phyloP scores from a whole-genome alignment of 225 moss, liverwort and hornwort species.

The Marchantia polymorpha region DNA sequence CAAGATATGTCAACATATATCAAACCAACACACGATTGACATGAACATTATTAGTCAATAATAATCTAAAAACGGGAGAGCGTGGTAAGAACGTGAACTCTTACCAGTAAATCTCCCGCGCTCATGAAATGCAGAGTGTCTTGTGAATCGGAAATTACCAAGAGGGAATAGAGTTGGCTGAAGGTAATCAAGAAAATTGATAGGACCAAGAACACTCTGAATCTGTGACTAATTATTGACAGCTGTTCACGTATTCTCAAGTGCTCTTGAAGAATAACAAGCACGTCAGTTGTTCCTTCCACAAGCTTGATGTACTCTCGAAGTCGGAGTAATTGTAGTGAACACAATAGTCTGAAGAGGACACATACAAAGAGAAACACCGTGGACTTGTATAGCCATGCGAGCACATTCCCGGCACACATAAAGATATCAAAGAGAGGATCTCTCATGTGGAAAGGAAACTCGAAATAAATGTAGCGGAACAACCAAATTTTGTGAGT shows the following conservation, averaged over 20 bases:
- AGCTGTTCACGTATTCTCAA: constrained; percentile 82
- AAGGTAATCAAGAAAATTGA: constrained; percentile 67
- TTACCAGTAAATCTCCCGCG: constrained; percentile 78
- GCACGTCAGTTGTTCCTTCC: constrained; percentile 63
- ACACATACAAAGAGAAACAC: constrained; percentile 81
- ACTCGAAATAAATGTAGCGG: constrained; percentile 52
- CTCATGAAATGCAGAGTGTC: constrained; percentile 71
- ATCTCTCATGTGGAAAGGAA: constrained; percentile 52
- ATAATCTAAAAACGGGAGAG: background rate
- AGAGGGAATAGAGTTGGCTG: constrained; percentile 69
- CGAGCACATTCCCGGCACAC: constrained; percentile 48
- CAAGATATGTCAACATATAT: no score
- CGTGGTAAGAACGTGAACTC: background rate
- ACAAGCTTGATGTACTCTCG: constrained; percentile 74
- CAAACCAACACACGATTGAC: background rate
- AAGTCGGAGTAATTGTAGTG: constrained; percentile 73
- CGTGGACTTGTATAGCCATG: constrained; percentile 77
- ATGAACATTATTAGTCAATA: background rate
- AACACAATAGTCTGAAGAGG: constrained; percentile 81
- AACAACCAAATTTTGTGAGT: constrained; percentile 73
- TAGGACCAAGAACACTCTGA: constrained; percentile 65
- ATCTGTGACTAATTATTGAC: constrained; percentile 78
- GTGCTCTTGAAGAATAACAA: constrained; percentile 71
- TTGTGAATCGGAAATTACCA: constrained; percentile 53
- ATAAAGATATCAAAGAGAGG: constrained; percentile 43